phyloP scores from a whole-genome alignment of 2,329 filamentous ascomycete genomes.

The Diaporthe sp. region DNA sequence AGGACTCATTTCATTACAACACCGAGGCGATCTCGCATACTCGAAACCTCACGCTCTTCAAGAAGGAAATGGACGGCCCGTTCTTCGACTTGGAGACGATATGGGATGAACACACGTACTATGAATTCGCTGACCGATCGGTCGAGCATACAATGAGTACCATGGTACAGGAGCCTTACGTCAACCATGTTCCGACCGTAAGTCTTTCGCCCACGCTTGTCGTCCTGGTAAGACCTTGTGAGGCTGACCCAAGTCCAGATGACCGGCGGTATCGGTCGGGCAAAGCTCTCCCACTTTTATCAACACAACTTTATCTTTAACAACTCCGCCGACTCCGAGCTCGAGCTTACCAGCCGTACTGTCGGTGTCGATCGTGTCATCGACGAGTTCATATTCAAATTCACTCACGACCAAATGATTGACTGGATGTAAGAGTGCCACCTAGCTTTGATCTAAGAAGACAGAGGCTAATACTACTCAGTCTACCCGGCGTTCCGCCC shows the following conservation, averaged over 20 bases:
- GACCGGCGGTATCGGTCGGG: conserved; percentile 78
- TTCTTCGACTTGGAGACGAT: conserved; percentile 82
- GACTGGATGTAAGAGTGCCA: conserved; percentile 75
- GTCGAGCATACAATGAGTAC: conserved; percentile 82
- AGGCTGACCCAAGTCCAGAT: conserved; percentile 52
- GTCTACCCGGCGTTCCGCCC: conserved; percentile 68
- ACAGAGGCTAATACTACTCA: conserved; percentile 41
- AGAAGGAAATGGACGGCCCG: conserved; percentile 73
- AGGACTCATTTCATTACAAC: conserved; percentile 44
- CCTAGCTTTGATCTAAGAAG: neutral
- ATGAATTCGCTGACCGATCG: conserved; percentile 77
- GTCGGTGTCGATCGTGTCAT: conserved; percentile 80
- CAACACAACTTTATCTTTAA: conserved; percentile 80
- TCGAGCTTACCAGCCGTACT: conserved; percentile 80
- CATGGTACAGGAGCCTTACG: conserved; percentile 57
- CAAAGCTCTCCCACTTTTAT: conserved; percentile 76
- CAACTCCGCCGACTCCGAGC: conserved; percentile 76
- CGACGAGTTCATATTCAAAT: conserved; percentile 77
- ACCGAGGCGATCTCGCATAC: conserved; percentile 70
- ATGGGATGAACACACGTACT: conserved; percentile 84
- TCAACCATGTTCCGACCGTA: conserved; percentile 81
- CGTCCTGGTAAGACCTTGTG: neutral
- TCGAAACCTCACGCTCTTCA: conserved; percentile 75
- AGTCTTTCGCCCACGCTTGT: conserved; percentile 45
- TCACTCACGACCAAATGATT: conserved; percentile 73